Evolutionary conservation across 805 yeast genomes (phyloP), one percentile per base, ranked within the genome.

Genomic region (Hermanozyma aechmeae): DNA sequence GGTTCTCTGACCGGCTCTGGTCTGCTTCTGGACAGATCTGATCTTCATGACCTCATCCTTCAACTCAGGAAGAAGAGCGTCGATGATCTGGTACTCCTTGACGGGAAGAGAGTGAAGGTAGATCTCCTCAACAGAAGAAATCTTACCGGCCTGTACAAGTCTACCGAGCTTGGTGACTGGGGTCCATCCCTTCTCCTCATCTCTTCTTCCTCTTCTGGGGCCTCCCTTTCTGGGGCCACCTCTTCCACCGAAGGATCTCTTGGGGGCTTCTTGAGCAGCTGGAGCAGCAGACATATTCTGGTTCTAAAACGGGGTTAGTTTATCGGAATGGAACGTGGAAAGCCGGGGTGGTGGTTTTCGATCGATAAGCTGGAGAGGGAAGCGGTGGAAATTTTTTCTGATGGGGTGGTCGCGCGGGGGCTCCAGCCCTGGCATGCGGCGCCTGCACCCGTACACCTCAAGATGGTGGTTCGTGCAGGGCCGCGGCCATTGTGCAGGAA

Each of bases 1-100:
- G 73, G 97, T 92, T 80, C 98, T 89, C 79, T 92, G 98, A 86
- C 98, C 98, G 60, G 98, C 98, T 74, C 95, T 79, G 79, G 98
- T 92, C 76, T 92, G 98, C 81, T 92, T 92, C 76, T 92, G 98
- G 56, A 92, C 98, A 52, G 98, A 94, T 76, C 89, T 80, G 76
- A 92, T 92, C 85, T 89, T 89, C 98, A 92, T 92, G 62, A 92
- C 96, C 75, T 89, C 95, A 68, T 92, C 98, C 72, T 81, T 79
- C 65, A 92, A 80, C 61, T 72, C 79, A 65, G 98, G 98, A 59
- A 92, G 76, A 68, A 92, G 76, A 61, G 77, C 78, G 76, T 92
- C 98, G 58, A 92, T 82, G 76, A 92, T 83, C 77, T 92, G 97
- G 83, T 71, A 87, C 76, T 92, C 98, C 87, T 92, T 92, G 69